Percentiles rank a stretch among this genome's conserved stretches.
Evolutionary conservation across 2,329 filamentous ascomycete genomes (phyloP).

Genomic region (Stachybotrys chlorohalonatus): DNA sequence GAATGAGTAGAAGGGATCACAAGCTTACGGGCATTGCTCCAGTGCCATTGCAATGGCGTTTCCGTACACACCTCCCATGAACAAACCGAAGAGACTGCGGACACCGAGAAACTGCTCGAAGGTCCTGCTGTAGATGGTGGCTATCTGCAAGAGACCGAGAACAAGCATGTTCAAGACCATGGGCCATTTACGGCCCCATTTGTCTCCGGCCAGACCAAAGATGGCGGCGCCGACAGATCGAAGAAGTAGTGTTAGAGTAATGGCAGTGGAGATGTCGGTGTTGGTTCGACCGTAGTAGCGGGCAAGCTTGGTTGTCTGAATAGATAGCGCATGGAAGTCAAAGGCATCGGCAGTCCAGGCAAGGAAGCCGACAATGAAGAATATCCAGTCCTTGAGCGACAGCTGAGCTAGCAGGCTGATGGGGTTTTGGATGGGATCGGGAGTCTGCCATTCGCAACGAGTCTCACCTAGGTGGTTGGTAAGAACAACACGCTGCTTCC

Average conservation of each 20-base stretch:
- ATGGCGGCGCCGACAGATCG: constrained; percentile 65
- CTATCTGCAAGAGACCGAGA: constrained; percentile 58
- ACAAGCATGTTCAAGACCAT: constrained; percentile 75
- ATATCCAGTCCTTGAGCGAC: constrained; percentile 59
- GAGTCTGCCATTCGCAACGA: constrained; percentile 57
- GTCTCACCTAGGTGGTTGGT: constrained; percentile 57
- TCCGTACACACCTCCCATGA: constrained; percentile 76
- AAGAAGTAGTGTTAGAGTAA: constrained; percentile 66
- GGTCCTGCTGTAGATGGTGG: constrained; percentile 65
- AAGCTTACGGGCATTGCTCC: constrained; percentile 57
- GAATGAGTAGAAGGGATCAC: background rate
- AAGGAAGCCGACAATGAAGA: constrained; percentile 64
- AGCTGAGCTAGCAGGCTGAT: constrained; percentile 59
- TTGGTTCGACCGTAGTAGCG: constrained; percentile 39
- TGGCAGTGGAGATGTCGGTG: constrained; percentile 64
- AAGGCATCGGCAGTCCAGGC: constrained; percentile 79
- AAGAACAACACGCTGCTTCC: constrained; percentile 64
- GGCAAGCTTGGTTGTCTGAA: constrained; percentile 65
- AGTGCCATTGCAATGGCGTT: constrained; percentile 72
- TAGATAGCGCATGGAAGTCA: constrained; percentile 73
- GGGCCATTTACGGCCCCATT: constrained; percentile 74
- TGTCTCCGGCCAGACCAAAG: constrained; percentile 72
- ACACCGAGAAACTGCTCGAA: constrained; percentile 70
- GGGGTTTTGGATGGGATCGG: constrained; percentile 60
- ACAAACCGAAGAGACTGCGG: constrained; percentile 63